Percentiles rank a stretch among this genome's conserved stretches.
These are phyloP conservation scores for Globisporangium acanthophoron DNA, from an alignment of 352 stramenopile genomes.

Conservation along the genomic window DNA sequence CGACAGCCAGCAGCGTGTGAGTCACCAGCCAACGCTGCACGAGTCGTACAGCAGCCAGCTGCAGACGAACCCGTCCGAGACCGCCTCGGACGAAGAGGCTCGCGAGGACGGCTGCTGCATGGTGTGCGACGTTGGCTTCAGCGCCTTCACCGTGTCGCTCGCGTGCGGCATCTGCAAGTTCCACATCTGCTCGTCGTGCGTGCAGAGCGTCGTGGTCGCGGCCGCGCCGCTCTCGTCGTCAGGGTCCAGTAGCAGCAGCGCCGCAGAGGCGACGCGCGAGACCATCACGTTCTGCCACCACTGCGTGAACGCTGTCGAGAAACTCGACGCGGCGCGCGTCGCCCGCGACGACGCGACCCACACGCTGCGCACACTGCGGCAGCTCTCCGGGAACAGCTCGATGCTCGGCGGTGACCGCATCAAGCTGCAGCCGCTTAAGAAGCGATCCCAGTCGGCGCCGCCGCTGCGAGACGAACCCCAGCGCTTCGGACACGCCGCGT, in stretches of 20 bases:
- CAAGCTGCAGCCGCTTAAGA: conserved; percentile 21
- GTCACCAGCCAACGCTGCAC: not conserved
- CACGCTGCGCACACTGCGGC: conserved; percentile 7
- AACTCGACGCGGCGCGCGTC: conserved; percentile 9
- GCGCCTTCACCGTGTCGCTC: conserved; percentile 5
- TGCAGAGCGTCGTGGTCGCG: conserved; percentile 4
- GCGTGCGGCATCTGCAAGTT: conserved; percentile 9
- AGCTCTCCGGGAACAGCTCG: not conserved
- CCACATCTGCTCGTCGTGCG: conserved; percentile 5
- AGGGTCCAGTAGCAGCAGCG: not conserved
- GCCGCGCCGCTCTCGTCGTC: not conserved
- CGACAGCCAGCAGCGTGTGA: not conserved
- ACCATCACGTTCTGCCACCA: conserved; percentile 10
- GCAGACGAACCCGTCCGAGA: not conserved
- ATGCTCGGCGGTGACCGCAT: conserved; percentile 4
- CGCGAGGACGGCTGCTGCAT: conserved; percentile 2
- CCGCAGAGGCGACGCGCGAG: not conserved
- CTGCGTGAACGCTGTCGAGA: conserved; percentile 8
- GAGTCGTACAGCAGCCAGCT: not conserved
- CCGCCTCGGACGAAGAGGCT: not conserved
- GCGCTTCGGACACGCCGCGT: not conserved
- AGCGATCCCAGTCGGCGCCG: conserved; percentile 10
- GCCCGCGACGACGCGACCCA: conserved; percentile 13
- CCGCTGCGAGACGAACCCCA: not conserved
- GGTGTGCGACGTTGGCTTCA: conserved; percentile 8